Base-by-base conservation (phyloP, 495 filamentous ascomycete species). In the Daldinia decipiens region DNA sequence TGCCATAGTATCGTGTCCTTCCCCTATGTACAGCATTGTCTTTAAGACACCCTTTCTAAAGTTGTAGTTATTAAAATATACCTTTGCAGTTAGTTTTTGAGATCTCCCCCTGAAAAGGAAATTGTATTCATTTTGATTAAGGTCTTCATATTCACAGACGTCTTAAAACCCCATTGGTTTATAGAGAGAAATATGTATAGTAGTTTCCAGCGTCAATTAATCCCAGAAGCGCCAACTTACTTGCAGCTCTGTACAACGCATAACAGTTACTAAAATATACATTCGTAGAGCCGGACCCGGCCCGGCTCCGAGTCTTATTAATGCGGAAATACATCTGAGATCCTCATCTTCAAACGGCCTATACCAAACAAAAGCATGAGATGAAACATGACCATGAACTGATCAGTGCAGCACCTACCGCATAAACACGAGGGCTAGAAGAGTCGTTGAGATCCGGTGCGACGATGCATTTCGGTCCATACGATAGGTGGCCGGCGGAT, bases 401-500 rank as follows among this genome's bases (percentile, higher is more conserved):
- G 50, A 62, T 34, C 5, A 12, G 19, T 21, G 32, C 39, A 57
- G 19, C 17, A 45, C 19, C 21, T 50, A 3, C 52, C 39, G 58
- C 52, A 7, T 58, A 43, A 65, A 62, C 12, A 39, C n/a, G 38
- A 58, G 38, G 58, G n/a, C 40, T 45, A 58, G 58, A 66, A 71
- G 24, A 43, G 52, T 57, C 65, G 58, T 64, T 38, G 5, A 12
- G 59, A 21, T 36, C 47, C 34, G 34, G 54, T 62, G 12, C 24
- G 34, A 34, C 43, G 32, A 29, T 53, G 27, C 2, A 29, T 54
- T 53, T 51, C 59, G 55, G 57, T 12, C 62, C 26, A 61, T 39
- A 62, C 39, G 34, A 54, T 69, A 62, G 61, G 70, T 66, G 40
- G 65, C 65, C 65, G 70, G 70, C 70, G 70, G 50, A 53, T 59